Base-by-base conservation (phyloP, 164 flowering plant genomes). In the Berberis thunbergii region DNA sequence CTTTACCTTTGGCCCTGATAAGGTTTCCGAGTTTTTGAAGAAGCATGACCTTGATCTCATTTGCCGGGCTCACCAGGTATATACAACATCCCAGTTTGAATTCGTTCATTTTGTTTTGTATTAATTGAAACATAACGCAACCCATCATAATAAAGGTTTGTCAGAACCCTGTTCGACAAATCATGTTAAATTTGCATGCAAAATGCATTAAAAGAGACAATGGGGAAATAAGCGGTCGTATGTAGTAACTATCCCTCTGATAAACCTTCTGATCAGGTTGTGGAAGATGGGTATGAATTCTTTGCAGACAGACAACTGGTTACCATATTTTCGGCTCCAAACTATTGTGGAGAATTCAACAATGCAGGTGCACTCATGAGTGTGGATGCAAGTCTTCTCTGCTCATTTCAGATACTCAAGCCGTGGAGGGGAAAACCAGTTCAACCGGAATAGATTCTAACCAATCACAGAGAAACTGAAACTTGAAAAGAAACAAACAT, bases 11-110 rank as follows among this genome's bases (percentile, higher is more conserved):
- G 64, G 64, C 2, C 54, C 64, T 26, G 64, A 62, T 50, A 62
- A 62, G 43, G 64, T 62, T 41, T 13, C 54, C 7, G 64, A 62
- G 42, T 49, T 62, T 39, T 62, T 62, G 64, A 62, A 62, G 44
- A 49, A 62, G 43, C 64, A 62, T 49, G 64, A 62, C 44, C 64
- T 62, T 6, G 64, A 62, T 62, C 64, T 62, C 46, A 52, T 62
- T 39, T 62, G 64, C 54, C 64, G 64, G 3, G 64, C 64, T 62
- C 64, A 62, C 64, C 64, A 62, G 64, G 64, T 62, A 62, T 5
- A 5, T 26, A 48, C 10, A 48, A 48, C 10, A 52, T 9, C 10
- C 54, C 3, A 2, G 54, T 11, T 52, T 26, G n/a, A 10, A 7
- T 26, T 11, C 3, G 10, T 48, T 43, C 5, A 9, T 10, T 43